Evolutionary conservation across 2,329 filamentous ascomycete species (phyloP).

Genomic region (Sporothrix schenckii): DNA sequence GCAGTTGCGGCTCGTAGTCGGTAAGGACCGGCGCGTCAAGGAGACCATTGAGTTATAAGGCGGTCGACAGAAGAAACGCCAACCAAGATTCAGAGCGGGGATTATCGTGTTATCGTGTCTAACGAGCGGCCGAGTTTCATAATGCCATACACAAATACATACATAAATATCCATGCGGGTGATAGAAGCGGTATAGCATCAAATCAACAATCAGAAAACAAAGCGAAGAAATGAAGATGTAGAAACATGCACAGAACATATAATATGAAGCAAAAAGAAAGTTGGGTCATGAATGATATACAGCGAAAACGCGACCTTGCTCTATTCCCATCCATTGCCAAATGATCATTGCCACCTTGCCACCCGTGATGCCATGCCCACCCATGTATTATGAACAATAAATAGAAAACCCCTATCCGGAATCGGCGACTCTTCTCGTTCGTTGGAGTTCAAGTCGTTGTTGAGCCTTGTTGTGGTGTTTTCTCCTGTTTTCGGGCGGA

Average conservation of each 20-base stretch:
- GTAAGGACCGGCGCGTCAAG: constrained; percentile 62
- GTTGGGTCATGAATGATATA: background rate
- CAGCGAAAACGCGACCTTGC: background rate
- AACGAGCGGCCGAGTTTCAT: background rate
- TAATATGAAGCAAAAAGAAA: background rate
- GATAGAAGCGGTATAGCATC: background rate
- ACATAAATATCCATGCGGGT: background rate
- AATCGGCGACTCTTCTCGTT: background rate
- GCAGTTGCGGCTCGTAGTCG: constrained; percentile 66
- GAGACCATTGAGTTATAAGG: constrained; percentile 54
- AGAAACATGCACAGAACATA: background rate
- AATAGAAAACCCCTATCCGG: background rate
- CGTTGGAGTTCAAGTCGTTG: background rate
- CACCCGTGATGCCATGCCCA: background rate
- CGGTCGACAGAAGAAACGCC: background rate
- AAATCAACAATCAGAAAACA: background rate
- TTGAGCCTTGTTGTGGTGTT: constrained; percentile 4
- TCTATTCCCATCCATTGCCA: background rate
- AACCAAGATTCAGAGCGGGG: background rate
- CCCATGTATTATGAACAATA: background rate
- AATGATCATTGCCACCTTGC: background rate
- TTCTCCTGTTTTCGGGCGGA: constrained; percentile 19
- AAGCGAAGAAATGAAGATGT: background rate
- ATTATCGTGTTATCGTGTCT: background rate
- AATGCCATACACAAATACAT: background rate